Percentiles rank a stretch among this genome's conserved stretches.
These are phyloP conservation scores for Metschnikowia proteae DNA, from an alignment of 805 yeast species.

Conservation along the genomic window DNA sequence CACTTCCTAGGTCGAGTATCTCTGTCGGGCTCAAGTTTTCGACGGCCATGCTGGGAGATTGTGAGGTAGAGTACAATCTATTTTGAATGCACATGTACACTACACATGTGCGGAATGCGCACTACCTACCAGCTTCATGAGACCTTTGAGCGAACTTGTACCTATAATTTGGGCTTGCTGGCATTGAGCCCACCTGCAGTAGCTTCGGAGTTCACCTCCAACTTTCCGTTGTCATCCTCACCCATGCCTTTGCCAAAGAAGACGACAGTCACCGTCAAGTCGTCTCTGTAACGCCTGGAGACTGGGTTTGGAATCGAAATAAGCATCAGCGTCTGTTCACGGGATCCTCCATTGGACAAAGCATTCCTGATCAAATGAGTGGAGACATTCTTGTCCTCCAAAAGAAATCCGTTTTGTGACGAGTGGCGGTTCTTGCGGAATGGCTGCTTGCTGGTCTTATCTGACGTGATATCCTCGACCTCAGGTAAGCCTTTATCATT, in stretches of 20 bases:
- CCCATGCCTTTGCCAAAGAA: conserved; percentile 69
- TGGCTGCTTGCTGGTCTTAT: conserved; percentile 66
- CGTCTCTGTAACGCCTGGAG: conserved; percentile 91
- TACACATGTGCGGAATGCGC: background rate
- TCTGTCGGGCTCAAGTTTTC: conserved; percentile 7
- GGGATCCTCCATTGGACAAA: conserved; percentile 76
- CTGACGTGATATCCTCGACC: conserved; percentile 59
- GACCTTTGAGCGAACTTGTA: background rate
- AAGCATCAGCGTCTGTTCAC: conserved; percentile 83
- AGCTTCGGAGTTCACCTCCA: conserved; percentile 55
- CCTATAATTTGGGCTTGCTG: conserved; percentile 46
- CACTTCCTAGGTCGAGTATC: background rate
- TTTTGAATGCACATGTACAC: background rate
- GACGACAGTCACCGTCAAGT: conserved; percentile 90
- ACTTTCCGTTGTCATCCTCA: conserved; percentile 43
- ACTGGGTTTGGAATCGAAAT: conserved; percentile 89
- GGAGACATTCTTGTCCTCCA: conserved; percentile 85
- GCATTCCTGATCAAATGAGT: conserved; percentile 95
- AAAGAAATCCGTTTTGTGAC: conserved; percentile 40
- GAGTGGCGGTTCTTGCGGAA: conserved; percentile 51
- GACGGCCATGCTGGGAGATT: background rate
- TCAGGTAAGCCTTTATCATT: conserved; percentile 53
- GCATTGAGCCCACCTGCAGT: conserved; percentile 53
- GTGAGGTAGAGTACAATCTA: background rate
- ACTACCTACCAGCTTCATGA: background rate